Evolutionary conservation across 2,329 filamentous ascomycete genomes (phyloP), one percentile per base, ranked within the genome.

Genomic region (Arthrobotrys entomopaga): DNA sequence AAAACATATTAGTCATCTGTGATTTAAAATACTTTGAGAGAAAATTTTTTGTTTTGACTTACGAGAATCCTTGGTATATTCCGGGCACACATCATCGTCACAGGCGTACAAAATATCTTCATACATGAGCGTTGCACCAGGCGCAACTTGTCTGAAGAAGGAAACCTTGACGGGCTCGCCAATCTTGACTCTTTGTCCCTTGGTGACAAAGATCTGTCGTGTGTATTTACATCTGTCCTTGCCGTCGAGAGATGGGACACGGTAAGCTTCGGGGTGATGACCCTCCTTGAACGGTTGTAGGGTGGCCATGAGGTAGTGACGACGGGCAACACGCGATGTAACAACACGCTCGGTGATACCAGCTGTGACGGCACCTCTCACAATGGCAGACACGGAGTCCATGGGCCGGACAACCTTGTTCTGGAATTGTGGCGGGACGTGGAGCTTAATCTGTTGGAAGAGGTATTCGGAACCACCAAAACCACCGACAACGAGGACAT

Each of bases 201-300:
- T 98, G 80, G 97, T 95, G 77, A 99, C 94, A 79, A 98, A 99
- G 66, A 99, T 98, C 81, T 99, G 95, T 63, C 95, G 86, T 0
- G 95, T 98, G 81, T 98, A 98, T 84, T 98, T 98, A 90, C 95
- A 99, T 75, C 95, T 88, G 80, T 99, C 95, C 82, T 97, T 97
- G 80, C 95, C 95, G 79, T 99, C 95, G 66, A 99, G 87, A 76
- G 92, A 96, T 16, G 95, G 95, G 22, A 98, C 95, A 81, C 95
- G 93, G 84, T 98, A 99, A 60, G 96, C 93, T 82, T 99, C 95
- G 10, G 95, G 95, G 81, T 99, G 95, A 82, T 98, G 96, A 16
- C 95, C 95, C 82, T 98, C 95, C 83, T 98, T 98, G 86, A 99
- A 99, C 0, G 95, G 95, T 81, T 99, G 95, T 34, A 99, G 87